Percentiles rank a stretch among this genome's conserved stretches.
Conservation (phyloP, 192 early-diverging fungal species). For the Coemansia sp. region DNA sequence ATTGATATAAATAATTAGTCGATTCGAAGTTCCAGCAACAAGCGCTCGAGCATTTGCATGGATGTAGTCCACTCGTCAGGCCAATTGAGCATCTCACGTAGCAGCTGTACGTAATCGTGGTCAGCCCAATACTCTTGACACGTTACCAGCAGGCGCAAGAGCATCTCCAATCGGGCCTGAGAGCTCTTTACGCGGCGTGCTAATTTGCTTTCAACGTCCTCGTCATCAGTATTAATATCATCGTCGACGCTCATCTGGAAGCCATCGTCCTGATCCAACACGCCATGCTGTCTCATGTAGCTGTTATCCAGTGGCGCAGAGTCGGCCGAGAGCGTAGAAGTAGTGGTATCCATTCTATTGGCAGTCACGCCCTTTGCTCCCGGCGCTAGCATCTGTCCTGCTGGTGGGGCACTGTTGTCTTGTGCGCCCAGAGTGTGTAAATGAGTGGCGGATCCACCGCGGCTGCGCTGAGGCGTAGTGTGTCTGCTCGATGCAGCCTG, state of each 20-base stretch:
- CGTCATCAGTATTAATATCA: slow-evolving; percentile 17
- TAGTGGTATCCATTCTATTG: slow-evolving; percentile 27
- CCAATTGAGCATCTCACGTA: slow-evolving; percentile 52
- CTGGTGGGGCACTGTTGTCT: not conserved
- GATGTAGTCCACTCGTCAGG: slow-evolving; percentile 59
- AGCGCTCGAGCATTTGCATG: slow-evolving; percentile 58
- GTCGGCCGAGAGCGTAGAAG: not conserved
- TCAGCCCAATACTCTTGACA: slow-evolving; percentile 60
- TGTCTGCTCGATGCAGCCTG: slow-evolving; percentile 39
- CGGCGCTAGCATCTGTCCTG: not conserved
- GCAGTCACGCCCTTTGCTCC: slow-evolving; percentile 2
- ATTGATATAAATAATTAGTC: slow-evolving; percentile 25
- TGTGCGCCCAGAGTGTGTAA: slow-evolving; percentile 8
- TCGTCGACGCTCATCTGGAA: slow-evolving; percentile 41
- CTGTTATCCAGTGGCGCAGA: slow-evolving; percentile 1
- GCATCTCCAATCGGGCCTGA: slow-evolving; percentile 38
- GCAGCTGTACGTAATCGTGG: slow-evolving; percentile 50
- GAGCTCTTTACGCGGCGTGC: slow-evolving; percentile 36
- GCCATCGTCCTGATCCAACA: slow-evolving; percentile 2
- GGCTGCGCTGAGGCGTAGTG: slow-evolving; percentile 54
- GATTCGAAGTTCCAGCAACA: slow-evolving; percentile 52
- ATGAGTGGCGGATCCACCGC: slow-evolving; percentile 37
- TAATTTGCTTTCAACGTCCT: slow-evolving; percentile 43
- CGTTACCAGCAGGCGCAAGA: slow-evolving; percentile 39
- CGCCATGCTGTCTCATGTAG: not conserved